Evolutionary conservation across 495 filamentous ascomycete species (phyloP), one percentile per base, ranked within the genome.

Genomic region (Lasiosphaeria miniovina): DNA sequence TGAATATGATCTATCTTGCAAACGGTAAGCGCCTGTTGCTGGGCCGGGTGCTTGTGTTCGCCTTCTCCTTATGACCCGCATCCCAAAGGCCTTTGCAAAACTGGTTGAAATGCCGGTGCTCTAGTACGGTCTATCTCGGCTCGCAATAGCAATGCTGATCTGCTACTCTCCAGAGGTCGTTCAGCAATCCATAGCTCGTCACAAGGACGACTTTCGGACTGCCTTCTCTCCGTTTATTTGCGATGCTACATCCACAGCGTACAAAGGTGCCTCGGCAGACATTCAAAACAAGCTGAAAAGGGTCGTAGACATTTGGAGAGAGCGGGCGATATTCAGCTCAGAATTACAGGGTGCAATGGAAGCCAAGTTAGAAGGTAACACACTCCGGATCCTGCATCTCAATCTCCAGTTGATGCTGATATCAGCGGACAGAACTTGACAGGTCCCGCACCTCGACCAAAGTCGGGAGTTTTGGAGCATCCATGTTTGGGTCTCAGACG

Each of bases 301-400:
- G 31, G 93, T 97, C 10, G 83, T 98, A 6, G 92, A 98, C 66
- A 94, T 98, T 3, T 98, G 94, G 95, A 85, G 88, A 68, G 84
- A 90, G 60, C 83, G 94, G 14, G 75, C 75, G 52, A 90, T 99
- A n/a, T 99, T 99, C 65, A 90, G 93, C 54, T 63, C 66, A 3
- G 82, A 86, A 1, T 88, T 94, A 52, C 84, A 94, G 66, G 85
- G 88, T 45, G 84, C 84, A 17, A 84, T 96, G 38, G 93, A 97
- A 58, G 75, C 83, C 43, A 81, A 87, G 34, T 77, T 98, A 24
- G 87, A 91, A 58, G 93, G 90, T 93, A 81, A 57, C 24, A 24
- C 0, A 24, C 24, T 24, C 24, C 24, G 69, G 49, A 9, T 36
- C 10, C 0, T 15, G 15, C 15, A 36, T 36, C 40, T 38, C n/a